Evolutionary conservation across 208 protist genomes (phyloP).

Genomic region (Acanthamoeba castellanii): DNA sequence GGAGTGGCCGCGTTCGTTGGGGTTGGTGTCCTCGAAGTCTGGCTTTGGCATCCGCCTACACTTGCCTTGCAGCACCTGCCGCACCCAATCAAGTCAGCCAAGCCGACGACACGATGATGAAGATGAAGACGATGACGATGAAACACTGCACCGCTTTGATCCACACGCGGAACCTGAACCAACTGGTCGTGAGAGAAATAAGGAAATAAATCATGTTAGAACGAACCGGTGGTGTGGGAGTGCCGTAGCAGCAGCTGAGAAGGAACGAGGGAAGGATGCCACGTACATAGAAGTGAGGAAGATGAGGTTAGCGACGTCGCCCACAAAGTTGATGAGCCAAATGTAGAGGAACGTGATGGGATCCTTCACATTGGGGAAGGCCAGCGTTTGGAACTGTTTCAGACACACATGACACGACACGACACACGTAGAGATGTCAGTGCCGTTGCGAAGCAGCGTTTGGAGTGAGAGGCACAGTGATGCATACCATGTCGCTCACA

Average conservation of each 20-base stretch:
- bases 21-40: conserved; percentile 56
- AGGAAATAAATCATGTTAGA: background rate
- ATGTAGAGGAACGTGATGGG: conserved; percentile 74
- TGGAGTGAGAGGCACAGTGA: background rate
- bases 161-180: conserved; percentile 62
- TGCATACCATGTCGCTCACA: conserved; percentile 73
- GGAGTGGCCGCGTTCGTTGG: conserved; percentile 79
- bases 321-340: conserved; percentile 65
- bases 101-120: background rate
- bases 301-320: conserved; percentile 78
- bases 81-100: background rate
- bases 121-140: background rate
- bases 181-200: background rate
- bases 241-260: too few relatives aligned
- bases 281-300: conserved; percentile 74
- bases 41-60: conserved; percentile 28
- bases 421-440: background rate
- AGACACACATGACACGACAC: too few relatives aligned
- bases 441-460: too few relatives aligned
- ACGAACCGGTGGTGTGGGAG: too few relatives aligned
- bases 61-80: conserved; percentile 6
- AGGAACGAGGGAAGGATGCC: background rate
- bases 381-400: conserved; percentile 74
- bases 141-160: conserved; percentile 19
- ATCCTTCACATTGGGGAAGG: conserved; percentile 73